Base-by-base conservation (phyloP, 2,329 filamentous ascomycete species). In the Fusarium verrucosum region DNA sequence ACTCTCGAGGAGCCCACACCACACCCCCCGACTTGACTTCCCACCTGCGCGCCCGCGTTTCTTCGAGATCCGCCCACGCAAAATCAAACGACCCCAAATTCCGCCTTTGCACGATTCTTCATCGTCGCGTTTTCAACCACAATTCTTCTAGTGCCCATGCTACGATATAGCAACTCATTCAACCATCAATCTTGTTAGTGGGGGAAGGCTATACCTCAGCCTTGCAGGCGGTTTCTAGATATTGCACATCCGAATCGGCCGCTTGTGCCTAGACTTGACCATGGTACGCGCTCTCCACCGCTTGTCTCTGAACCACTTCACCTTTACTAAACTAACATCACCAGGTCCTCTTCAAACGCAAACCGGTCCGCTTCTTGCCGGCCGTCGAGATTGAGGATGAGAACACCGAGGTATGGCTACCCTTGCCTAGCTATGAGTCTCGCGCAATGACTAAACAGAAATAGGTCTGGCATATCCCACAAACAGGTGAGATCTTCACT, bases 281-380 rank as follows among this genome's bases (percentile, higher is more conserved):
- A 72, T 72, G 70, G 70, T 72, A 70, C 51, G 47, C 40, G 35
- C 49, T 51, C 10, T 43, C 28, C 36, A 25, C 14, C 23, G 22
- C 22, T 42, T 49, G 7, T 45, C 19, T 41, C 10, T 40, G 10
- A 20, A n/a, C 44, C 51, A 37, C 37, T 23, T 33, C 38, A n/a
- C 46, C 54, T 55, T 58, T 26, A 38, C 64, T 64, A 28, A 65
- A 46, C 32, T 22, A 19, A 10, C 33, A 28, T 53, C 23, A 42
- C 28, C 57, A 98, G 94, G 94, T 99, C 71, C 85, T 97, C 66
- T 97, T 92, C 79, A 98, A 98, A 82, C 88, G 95, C 73, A 98
- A 98, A 80, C 94, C 94, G 55, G 93, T 98, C 74, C 89, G 92
- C 79, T 91, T 92, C 75, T 82, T 94, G 68, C 85, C 90, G 45